Conservation (phyloP, 1,284 basidiomycete genomes). For the Ceratobasidium sp. region DNA sequence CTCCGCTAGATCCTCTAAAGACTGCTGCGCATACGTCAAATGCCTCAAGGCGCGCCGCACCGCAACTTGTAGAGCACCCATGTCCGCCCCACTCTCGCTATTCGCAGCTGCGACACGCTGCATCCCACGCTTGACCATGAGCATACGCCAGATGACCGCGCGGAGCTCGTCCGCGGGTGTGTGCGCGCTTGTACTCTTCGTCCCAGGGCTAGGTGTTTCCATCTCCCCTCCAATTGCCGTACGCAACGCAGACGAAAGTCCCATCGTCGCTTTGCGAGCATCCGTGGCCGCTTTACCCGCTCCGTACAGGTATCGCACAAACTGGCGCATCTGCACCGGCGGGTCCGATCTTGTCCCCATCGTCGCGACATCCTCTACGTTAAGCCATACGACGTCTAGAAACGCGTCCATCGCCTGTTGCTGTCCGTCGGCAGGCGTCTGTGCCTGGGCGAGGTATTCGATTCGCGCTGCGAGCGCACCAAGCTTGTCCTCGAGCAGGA, state of each 20-base stretch:
- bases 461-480: constrained; percentile 19
- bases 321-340: constrained; percentile 23
- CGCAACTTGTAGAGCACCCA: not conserved
- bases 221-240: constrained; percentile 19
- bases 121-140: constrained; percentile 29
- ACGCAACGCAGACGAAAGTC: not conserved
- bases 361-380: not conserved
- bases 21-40: constrained; percentile 19
- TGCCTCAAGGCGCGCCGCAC: not conserved
- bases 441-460: constrained; percentile 25
- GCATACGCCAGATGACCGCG: constrained; percentile 10
- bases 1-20: constrained; percentile 17
- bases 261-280: not conserved
- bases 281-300: constrained; percentile 3
- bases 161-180: constrained; percentile 17
- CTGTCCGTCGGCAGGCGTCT: not conserved
- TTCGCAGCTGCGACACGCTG: not conserved
- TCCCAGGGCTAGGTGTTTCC: constrained; percentile 6
- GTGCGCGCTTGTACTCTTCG: not conserved
- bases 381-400: constrained; percentile 2
- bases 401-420: not conserved
- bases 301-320: constrained; percentile 3
- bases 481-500: constrained; percentile 27
- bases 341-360: not conserved
- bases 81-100: not conserved